Evolutionary conservation across 1,139 yeast species (phyloP).

Genomic region (Geotrichum restrictum): DNA sequence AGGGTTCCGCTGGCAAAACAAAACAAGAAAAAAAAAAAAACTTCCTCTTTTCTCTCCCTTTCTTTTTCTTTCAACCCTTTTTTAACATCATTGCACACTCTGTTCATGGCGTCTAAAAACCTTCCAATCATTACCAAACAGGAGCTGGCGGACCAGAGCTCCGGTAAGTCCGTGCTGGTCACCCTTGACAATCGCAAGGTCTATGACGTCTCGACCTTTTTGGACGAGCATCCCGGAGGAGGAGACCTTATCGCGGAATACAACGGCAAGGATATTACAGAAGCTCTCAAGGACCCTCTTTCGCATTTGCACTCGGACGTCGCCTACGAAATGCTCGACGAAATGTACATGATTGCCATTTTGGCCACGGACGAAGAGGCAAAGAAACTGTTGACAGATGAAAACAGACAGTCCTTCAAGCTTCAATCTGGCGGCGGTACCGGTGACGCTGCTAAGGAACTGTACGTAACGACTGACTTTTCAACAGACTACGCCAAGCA

Average conservation of each 20-base stretch:
- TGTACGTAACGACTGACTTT: constrained; percentile 76
- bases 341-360: constrained; percentile 58
- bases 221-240: constrained; percentile 88
- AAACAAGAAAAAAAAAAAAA: background rate
- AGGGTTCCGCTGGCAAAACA: background rate
- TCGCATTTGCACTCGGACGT: constrained; percentile 79
- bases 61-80: background rate
- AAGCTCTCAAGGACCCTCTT: constrained; percentile 62
- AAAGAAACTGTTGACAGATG: constrained; percentile 45
- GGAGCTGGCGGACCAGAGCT: constrained; percentile 51
- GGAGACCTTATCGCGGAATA: constrained; percentile 66
- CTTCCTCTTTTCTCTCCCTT: background rate
- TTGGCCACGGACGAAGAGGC: constrained; percentile 63
- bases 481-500: constrained; percentile 66
- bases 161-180: constrained; percentile 66
- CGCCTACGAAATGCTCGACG: constrained; percentile 86
- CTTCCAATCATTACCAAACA: constrained; percentile 45
- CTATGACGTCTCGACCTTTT: constrained; percentile 72
- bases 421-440: constrained; percentile 21
- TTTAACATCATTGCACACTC: background rate
- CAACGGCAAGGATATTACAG: constrained; percentile 82
- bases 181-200: constrained; percentile 71
- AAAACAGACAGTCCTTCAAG: constrained; percentile 31
- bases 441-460: constrained; percentile 52
- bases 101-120: constrained; percentile 6